These are phyloP conservation scores for Cenchrus purpureus DNA, from an alignment of 176 grass and related monocot genomes.

Conservation along the genomic window DNA sequence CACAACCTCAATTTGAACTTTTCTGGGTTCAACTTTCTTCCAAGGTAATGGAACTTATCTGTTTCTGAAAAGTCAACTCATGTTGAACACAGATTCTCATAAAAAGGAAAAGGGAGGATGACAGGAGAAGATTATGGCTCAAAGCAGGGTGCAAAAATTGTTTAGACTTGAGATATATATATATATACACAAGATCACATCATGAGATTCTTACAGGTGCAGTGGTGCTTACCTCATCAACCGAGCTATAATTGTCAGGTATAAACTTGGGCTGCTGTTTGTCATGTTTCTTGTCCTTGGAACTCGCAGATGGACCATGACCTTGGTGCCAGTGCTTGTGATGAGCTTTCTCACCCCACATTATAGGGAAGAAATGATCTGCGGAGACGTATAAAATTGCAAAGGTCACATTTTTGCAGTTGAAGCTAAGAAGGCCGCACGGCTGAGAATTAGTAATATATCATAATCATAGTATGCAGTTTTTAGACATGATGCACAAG, in stretches of 20 bases:
- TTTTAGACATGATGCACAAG: neutral
- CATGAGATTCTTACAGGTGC: neutral
- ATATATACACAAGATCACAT: neutral
- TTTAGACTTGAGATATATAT: neutral
- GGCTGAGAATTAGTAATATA: neutral
- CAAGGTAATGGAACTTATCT: neutral
- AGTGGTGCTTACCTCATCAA: slow-evolving; percentile 66
- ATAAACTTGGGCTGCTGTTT: slow-evolving; percentile 57
- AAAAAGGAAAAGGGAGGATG: neutral
- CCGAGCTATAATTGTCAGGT: slow-evolving; percentile 78
- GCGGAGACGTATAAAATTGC: neutral
- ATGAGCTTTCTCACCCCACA: slow-evolving; percentile 58
- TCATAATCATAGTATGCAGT: neutral
- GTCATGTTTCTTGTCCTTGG: slow-evolving; percentile 50
- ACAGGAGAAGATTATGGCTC: neutral
- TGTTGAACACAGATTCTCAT: neutral
- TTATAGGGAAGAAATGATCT: slow-evolving; percentile 39
- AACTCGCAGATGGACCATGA: slow-evolving; percentile 41
- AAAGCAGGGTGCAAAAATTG: neutral
- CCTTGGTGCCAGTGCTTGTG: slow-evolving; percentile 54
- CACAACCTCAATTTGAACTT: neutral
- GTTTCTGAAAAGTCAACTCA: neutral
- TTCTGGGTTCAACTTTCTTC: neutral
- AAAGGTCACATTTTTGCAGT: neutral
- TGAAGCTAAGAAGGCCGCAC: slow-evolving; percentile 1